Evolutionary conservation across 768 basidiomycete species (phyloP), one percentile per base, ranked within the genome.

Genomic region (Termitomyces heimii): DNA sequence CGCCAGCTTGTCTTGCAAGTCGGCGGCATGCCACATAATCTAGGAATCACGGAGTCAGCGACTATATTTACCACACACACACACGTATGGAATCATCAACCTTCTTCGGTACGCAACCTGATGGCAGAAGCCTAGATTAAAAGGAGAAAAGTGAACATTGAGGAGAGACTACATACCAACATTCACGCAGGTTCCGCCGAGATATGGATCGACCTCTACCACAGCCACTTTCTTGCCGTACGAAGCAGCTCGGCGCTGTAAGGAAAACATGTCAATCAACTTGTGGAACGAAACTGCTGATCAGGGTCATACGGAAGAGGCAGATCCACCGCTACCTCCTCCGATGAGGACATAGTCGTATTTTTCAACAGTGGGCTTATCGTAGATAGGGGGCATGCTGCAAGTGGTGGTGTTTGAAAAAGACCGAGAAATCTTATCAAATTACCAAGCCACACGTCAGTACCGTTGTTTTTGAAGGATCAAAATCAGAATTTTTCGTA

Each of bases 11-110:
- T 98, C 95, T 31, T 88, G 86, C 56, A 93, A 75, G 72, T 95
- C 92, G 28, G 92, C 90, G 40, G 93, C 92, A 61, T 94, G 89
- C 96, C 96, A 99, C 96, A 98, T 98, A 55, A 99, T 86, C 92
- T 96, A 56, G 54, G 57, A 32, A 8, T 4, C 44, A 24, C n/a
- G 4, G 18, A 12, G 48, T 56, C 47, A 62, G 40, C 20, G 10
- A 0, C 43, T 22, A 60, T 32, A 29, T 24, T 4, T n/a, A 5
- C 14, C 20, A 24, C 5, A 45, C 14, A 42, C 26, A 34, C 18
- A 28, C 43, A n/a, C n/a, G n/a, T n/a, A n/a, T n/a, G n/a, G 12
- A 32, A 16, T 32, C 37, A 45, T 49, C 6, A 20, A 51, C 93
- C 79, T 97, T 99, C 76, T 99, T 99, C 16, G 97, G 97, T 5